A percentile compares a stretch with the other conserved stretches of the same genome.
phyloP scores from a whole-genome alignment of 1,139 yeast species.

The Suhomyces chickasaworum region DNA sequence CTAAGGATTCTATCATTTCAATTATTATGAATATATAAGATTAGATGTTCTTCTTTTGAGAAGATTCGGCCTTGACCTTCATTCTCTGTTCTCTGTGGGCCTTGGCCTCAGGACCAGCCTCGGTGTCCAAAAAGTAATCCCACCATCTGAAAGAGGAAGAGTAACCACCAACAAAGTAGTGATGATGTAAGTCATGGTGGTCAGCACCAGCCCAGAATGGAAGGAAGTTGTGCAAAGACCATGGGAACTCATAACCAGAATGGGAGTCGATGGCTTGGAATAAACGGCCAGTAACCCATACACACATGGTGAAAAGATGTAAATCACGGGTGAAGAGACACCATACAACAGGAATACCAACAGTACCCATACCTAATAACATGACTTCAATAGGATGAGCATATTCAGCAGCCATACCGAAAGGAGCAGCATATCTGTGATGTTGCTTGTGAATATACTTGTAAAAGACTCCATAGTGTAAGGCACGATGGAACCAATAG shows the following conservation, averaged over 20 bases:
- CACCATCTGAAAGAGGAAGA: slow-evolving; percentile 52
- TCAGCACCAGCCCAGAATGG: slow-evolving; percentile 57
- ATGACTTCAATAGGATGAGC: slow-evolving; percentile 52
- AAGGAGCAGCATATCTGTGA: slow-evolving; percentile 53
- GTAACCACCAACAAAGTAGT: slow-evolving; percentile 48
- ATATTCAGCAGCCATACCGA: slow-evolving; percentile 52
- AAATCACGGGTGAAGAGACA: slow-evolving; percentile 39
- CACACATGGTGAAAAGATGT: slow-evolving; percentile 46
- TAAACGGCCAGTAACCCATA: slow-evolving; percentile 47
- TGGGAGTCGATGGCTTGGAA: slow-evolving; percentile 53
- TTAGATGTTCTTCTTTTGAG: slow-evolving; percentile 20
- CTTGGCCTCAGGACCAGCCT: slow-evolving; percentile 49
- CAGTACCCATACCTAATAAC: slow-evolving; percentile 49
- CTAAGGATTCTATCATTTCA: slow-evolving; percentile 3
- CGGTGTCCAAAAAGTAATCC: slow-evolving; percentile 45
- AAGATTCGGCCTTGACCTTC: slow-evolving; percentile 36
- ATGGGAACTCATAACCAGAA: slow-evolving; percentile 52
- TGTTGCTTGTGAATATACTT: slow-evolving; percentile 52
- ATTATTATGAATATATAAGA: slow-evolving; percentile 1
- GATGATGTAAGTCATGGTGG: slow-evolving; percentile 53
- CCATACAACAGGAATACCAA: slow-evolving; percentile 48
- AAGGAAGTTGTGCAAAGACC: slow-evolving; percentile 47
- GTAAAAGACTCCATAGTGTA: slow-evolving; percentile 50
- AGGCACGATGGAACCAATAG: slow-evolving; percentile 49
- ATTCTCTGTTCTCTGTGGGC: slow-evolving; percentile 38